Conservation (phyloP, 805 yeast species). For the Metschnikowia aberdeeniae region DNA sequence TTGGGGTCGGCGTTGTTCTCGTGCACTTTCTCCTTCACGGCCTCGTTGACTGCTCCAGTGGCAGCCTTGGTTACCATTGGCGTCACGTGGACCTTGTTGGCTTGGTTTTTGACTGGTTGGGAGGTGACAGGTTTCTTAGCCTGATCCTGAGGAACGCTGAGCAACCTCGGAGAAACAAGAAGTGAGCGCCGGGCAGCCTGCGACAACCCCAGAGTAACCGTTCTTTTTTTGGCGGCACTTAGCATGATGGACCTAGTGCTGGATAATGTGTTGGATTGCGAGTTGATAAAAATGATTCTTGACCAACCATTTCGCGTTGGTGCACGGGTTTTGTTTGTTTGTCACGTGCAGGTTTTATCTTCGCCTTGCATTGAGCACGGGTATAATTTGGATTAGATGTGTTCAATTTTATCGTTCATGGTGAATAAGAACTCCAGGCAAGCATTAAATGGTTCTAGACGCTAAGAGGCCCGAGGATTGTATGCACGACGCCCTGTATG, state of each 20-base stretch:
- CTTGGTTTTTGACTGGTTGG: slow-evolving; percentile 14
- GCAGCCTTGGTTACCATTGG: slow-evolving; percentile 3
- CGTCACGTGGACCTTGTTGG: slow-evolving; percentile 4
- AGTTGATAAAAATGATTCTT: slow-evolving; percentile 1
- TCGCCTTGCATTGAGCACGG: too few species aligned
- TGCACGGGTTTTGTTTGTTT: slow-evolving; percentile 4
- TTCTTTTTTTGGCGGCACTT: slow-evolving; percentile 9
- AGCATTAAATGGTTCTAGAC: too few species aligned
- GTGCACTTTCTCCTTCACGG: slow-evolving; percentile 17
- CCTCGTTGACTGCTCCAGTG: slow-evolving; percentile 7
- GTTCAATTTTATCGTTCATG: too few species aligned
- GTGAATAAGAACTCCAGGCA: too few species aligned
- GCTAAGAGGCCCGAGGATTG: too few species aligned
- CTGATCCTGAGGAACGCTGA: slow-evolving; percentile 11
- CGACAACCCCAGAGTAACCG: slow-evolving; percentile 2
- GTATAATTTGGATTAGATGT: too few species aligned
- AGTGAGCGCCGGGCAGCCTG: slow-evolving; percentile 10
- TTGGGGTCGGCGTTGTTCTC: slow-evolving; percentile 15
- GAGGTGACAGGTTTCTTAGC: slow-evolving; percentile 16
- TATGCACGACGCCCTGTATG: too few species aligned
- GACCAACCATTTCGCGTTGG: slow-evolving; percentile 9
- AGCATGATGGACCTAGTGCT: slow-evolving; percentile 8
- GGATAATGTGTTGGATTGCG: slow-evolving; percentile 1
- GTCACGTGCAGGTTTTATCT: too few species aligned
- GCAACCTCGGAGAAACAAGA: slow-evolving; percentile 9